phyloP scores from a whole-genome alignment of 2,329 filamentous ascomycete genomes.

The Fusarium sulawesiense region DNA sequence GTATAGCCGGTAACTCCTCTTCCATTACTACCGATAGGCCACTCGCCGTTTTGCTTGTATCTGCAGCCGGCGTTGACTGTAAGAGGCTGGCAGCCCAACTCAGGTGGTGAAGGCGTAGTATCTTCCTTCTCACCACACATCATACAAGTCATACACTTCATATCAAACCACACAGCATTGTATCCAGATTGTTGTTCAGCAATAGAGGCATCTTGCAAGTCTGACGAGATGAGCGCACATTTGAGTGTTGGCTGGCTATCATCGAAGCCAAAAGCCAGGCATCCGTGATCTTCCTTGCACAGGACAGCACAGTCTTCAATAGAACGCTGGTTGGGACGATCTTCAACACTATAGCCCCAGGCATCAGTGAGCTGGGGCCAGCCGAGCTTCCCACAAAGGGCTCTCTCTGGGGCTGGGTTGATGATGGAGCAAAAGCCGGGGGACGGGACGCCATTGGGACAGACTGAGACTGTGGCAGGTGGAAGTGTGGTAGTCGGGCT shows the following conservation, averaged over 20 bases:
- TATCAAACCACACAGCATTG: constrained; percentile 16
- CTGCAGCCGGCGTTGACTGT: constrained; percentile 3
- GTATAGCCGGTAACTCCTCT: constrained; percentile 9
- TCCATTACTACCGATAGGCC: constrained; percentile 21
- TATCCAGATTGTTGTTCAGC: neutral
- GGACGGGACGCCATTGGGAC: constrained; percentile 21
- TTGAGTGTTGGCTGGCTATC: neutral
- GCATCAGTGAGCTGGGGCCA: constrained; percentile 6
- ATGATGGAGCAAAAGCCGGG: constrained; percentile 19
- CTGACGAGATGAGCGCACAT: constrained; percentile 15
- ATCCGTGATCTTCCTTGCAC: constrained; percentile 16
- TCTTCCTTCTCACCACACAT: constrained; percentile 6
- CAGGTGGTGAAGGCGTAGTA: constrained; percentile 17
- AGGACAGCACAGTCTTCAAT: constrained; percentile 35
- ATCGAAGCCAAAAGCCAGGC: constrained; percentile 30
- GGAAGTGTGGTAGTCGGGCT: neutral
- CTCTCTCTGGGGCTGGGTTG: constrained; percentile 2
- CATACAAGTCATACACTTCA: constrained; percentile 24
- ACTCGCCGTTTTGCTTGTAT: constrained; percentile 10
- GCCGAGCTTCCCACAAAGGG: constrained; percentile 21
- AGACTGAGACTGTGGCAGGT: neutral
- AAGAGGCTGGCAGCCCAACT: constrained; percentile 5
- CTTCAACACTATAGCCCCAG: neutral
- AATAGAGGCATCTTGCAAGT: constrained; percentile 8
- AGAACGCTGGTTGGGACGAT: constrained; percentile 11